These are phyloP conservation scores for Exophiala alcalophila DNA, from an alignment of 2,329 filamentous ascomycete genomes.

Conservation along the genomic window DNA sequence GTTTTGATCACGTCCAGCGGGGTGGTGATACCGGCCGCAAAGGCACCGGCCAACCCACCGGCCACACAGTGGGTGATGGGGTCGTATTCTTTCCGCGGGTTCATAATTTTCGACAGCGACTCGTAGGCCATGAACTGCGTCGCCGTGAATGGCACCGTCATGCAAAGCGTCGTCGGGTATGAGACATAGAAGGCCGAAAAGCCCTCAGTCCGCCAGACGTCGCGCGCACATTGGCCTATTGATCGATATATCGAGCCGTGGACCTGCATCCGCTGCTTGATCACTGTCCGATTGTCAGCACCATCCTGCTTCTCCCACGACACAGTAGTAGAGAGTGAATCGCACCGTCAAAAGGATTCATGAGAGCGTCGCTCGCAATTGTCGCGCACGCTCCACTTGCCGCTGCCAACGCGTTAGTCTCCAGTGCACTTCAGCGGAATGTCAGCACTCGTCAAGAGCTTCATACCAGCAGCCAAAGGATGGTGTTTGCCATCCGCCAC, in stretches of 20 bases:
- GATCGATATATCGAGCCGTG: conserved; percentile 91
- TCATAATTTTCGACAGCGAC: conserved; percentile 90
- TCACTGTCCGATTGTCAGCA: conserved; percentile 58
- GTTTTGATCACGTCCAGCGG: conserved; percentile 99
- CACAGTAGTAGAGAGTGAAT: conserved; percentile 11
- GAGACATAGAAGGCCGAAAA: conserved; percentile 94
- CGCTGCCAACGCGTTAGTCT: conserved; percentile 56
- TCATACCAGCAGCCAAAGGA: conserved; percentile 82
- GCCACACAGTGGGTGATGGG: conserved; percentile 91
- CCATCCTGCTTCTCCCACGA: conserved; percentile 20
- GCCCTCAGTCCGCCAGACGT: conserved; percentile 84
- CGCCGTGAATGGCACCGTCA: conserved; percentile 97
- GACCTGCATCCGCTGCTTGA: conserved; percentile 99
- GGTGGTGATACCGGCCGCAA: conserved; percentile 90
- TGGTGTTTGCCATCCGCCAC: conserved; percentile 78
- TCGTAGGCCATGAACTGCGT: conserved; percentile 98
- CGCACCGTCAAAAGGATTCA: conserved; percentile 98
- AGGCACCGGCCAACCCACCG: conserved; percentile 85
- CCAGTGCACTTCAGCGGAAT: conserved; percentile 6
- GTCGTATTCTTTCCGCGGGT: conserved; percentile 75
- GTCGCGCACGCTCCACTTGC: conserved; percentile 92
- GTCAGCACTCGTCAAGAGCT: background rate
- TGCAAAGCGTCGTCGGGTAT: conserved; percentile 94
- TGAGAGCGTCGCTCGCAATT: conserved; percentile 94
- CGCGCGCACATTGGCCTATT: conserved; percentile 79